Base-by-base conservation (phyloP, 495 filamentous ascomycete species). In the Parathielavia appendiculata region DNA sequence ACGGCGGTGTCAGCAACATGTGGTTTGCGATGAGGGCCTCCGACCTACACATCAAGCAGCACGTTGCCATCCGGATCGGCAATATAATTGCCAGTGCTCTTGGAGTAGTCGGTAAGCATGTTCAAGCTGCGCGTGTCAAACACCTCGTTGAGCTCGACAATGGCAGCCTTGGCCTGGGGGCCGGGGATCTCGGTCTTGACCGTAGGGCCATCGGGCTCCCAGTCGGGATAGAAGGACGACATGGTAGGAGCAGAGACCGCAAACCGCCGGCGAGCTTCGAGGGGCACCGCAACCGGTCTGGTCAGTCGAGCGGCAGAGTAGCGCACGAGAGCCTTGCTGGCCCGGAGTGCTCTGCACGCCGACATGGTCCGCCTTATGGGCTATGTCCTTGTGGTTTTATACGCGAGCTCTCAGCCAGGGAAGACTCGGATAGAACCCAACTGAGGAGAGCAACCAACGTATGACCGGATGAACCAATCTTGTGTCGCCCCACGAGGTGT, bases 61-160 rank as follows among this genome's bases (percentile, higher is more conserved):
- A 86, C 73, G 68, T 92, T 92, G 54, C 88, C 93, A 73, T 98
- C 93, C 6, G 88, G 79, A 74, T 98, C 93, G 40, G 84, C 85
- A 70, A 98, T 90, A 76, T 87, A 88, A 66, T 88, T 87, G 46
- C 85, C 85, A 22, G 71, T 64, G 69, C 88, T 90, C 73, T 86
- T 83, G 51, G 78, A 69, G 72, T 92, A 96, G 72, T 96, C 86
- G 58, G 87, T 80, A 63, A 96, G 77, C 87, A 96, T 92, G 79
- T 96, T 97, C 79, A 96, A 75, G 74, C 86, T 90, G 65, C 92
- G 83, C 2, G 90, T 92, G 71, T 98, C 93, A 68, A 96, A 98
- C 59, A 98, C 90, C 74, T 86, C 76, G 73, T 91, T 74, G 53
- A 98, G 78, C 64, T 74, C 72, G 44, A 63, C 54, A 32, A 76